Evolutionary conservation across 495 filamentous ascomycete species (phyloP), one percentile per base, ranked within the genome.

Genomic region (Hypomontagnella monticulosa): DNA sequence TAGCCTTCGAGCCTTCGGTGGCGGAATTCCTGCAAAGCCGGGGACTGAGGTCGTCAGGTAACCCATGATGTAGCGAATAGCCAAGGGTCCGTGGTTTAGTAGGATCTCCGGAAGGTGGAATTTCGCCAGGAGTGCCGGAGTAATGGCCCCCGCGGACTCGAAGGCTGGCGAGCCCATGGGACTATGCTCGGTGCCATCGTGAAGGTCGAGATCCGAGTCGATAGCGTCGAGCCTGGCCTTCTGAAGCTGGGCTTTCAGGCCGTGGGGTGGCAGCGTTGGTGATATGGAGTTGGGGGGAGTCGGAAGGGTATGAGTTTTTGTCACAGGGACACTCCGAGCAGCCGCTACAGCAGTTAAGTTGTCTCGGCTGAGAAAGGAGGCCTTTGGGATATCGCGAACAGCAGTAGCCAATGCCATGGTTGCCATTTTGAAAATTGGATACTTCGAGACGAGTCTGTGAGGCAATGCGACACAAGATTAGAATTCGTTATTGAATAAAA

Each of bases 231-330:
- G 84, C 62, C 80, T 83, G 44, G 84, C 84, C 80, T 67, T 81
- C 83, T 75, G 78, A 80, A 76, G 83, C 78, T 85, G 83, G 68
- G 81, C 77, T 69, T 86, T 87, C 71, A 91, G 88, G 69, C 86
- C 88, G 61, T 93, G 92, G 43, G 95, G 91, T 67, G 91, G 88
- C 50, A 97, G 85, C 52, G 86, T 88, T 30, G 94, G 95, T 36
- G 94, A 97, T 75, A 97, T 93, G 73, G 95, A 97, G 80, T 96
- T 96, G 52, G 94, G 94, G 71, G 94, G 94, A 78, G 94, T 98
- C 49, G 89, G 93, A 68, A 97, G 88, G 73, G 76, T 83, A 79
- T 77, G 84, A 81, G 66, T 80, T 81, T 55, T 78, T 78, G 82
- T 76, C 80, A 79, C 81, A 85, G 75, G 83, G 76, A 78, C 85